Percentiles rank a stretch among this genome's conserved stretches.
phyloP scores from a whole-genome alignment of 2,329 filamentous ascomycete genomes.

The Botrytis medusae region DNA sequence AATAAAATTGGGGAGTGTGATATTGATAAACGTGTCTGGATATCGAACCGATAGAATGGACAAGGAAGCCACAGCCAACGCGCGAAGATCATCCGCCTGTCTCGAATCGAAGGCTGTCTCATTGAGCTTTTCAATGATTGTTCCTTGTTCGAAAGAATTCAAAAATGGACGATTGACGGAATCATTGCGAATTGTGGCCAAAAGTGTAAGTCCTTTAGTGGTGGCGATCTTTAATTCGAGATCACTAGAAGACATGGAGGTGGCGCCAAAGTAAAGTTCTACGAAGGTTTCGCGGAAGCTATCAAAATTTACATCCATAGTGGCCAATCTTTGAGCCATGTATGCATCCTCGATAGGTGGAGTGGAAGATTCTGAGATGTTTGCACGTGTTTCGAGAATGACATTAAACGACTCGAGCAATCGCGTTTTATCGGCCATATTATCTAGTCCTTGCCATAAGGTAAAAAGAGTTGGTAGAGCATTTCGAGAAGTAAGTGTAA shows the following conservation, averaged over 20 bases:
- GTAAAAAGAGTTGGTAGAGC: slow-evolving; percentile 9
- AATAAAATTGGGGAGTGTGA: slow-evolving; percentile 33
- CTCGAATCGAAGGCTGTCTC: slow-evolving; percentile 25
- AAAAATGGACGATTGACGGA: slow-evolving; percentile 25
- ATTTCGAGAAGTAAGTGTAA: background rate
- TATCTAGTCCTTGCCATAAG: slow-evolving; percentile 15
- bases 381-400: slow-evolving; percentile 33
- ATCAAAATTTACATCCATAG: slow-evolving; percentile 18
- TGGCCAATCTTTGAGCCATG: background rate
- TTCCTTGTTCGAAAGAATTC: slow-evolving; percentile 29
- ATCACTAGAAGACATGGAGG: slow-evolving; percentile 25
- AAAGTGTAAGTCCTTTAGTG: slow-evolving; percentile 33
- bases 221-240: slow-evolving; percentile 28
- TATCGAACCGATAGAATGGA: slow-evolving; percentile 31
- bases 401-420: slow-evolving; percentile 36
- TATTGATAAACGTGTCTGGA: slow-evolving; percentile 30
- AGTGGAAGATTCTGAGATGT: slow-evolving; percentile 14
- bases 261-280: slow-evolving; percentile 31
- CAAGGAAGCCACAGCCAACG: slow-evolving; percentile 30
- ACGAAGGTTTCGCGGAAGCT: slow-evolving; percentile 20
- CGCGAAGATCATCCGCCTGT: slow-evolving; percentile 27
- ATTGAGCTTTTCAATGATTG: slow-evolving; percentile 34
- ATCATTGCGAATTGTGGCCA: slow-evolving; percentile 33
- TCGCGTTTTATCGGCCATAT: slow-evolving; percentile 23
- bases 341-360: background rate